Percentiles rank a stretch among this genome's conserved stretches.
These are phyloP conservation scores for Ceratobasidium sp. DNA, from an alignment of 1,284 basidiomycete species.

Conservation along the genomic window DNA sequence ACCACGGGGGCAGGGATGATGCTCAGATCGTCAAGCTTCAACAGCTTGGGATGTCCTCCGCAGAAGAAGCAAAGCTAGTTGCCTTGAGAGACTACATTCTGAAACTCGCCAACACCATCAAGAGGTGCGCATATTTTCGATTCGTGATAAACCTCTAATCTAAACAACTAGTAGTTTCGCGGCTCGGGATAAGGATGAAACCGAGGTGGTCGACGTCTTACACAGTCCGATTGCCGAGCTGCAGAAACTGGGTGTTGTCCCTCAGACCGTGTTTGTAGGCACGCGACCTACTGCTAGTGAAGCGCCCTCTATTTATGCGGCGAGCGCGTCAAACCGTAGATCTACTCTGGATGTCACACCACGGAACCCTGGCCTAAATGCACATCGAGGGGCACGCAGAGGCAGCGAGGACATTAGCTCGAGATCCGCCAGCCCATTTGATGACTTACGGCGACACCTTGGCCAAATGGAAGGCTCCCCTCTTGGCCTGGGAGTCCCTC, in stretches of 20 bases:
- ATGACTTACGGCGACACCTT: slow-evolving; percentile 79
- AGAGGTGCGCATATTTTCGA: slow-evolving; percentile 64
- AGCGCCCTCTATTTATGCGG: slow-evolving; percentile 30
- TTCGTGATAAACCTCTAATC: background rate
- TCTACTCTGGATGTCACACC: slow-evolving; percentile 45
- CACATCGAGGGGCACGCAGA: background rate
- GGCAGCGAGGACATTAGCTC: slow-evolving; percentile 60
- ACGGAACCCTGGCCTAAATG: background rate
- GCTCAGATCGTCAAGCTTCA: slow-evolving; percentile 78
- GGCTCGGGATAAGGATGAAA: slow-evolving; percentile 71
- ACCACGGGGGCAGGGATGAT: slow-evolving; percentile 73
- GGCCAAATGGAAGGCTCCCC: slow-evolving; percentile 40
- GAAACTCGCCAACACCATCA: slow-evolving; percentile 80
- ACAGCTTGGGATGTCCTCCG: slow-evolving; percentile 83
- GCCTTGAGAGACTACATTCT: slow-evolving; percentile 91
- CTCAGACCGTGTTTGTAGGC: slow-evolving; percentile 94
- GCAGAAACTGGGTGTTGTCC: slow-evolving; percentile 90
- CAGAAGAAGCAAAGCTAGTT: slow-evolving; percentile 85
- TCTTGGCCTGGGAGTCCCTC: slow-evolving; percentile 29
- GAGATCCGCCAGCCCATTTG: slow-evolving; percentile 68
- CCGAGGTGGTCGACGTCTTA: slow-evolving; percentile 71
- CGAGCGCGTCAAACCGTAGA: slow-evolving; percentile 26
- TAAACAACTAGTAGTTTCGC: slow-evolving; percentile 66
- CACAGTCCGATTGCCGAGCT: slow-evolving; percentile 75
- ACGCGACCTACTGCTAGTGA: slow-evolving; percentile 51